Conservation (phyloP, 176 grass and related monocot species). For the Phoenix roebelenii region DNA sequence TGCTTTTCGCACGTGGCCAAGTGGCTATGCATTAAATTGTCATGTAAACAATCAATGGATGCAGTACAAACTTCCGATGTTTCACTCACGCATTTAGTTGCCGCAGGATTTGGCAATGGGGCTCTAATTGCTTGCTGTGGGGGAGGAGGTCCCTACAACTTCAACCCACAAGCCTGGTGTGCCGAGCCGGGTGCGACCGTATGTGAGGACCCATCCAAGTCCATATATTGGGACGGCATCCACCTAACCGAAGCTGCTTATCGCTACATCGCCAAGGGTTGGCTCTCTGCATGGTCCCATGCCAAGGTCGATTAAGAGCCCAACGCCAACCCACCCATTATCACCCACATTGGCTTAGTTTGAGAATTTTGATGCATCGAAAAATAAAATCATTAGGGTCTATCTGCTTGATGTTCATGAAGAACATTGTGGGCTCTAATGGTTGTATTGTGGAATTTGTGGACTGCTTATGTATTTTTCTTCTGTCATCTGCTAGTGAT, state of each 20-base stretch:
- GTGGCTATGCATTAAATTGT: no score
- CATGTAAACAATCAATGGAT: no score
- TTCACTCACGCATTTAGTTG: neutral
- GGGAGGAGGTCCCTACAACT: slow-evolving; percentile 76
- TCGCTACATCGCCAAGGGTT: slow-evolving; percentile 50
- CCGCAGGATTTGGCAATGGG: slow-evolving; percentile 57
- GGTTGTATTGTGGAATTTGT: no score
- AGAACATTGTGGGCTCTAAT: no score
- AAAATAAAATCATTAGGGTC: no score
- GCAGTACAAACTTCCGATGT: no score
- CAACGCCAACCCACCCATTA: slow-evolving; percentile 44
- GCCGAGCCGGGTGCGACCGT: slow-evolving; percentile 48
- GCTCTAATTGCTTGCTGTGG: slow-evolving; percentile 61
- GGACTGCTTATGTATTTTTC: no score
- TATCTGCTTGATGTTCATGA: no score
- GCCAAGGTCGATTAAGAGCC: no score
- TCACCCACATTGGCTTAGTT: neutral
- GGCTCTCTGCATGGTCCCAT: slow-evolving; percentile 37
- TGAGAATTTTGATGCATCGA: no score
- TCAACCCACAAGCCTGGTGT: slow-evolving; percentile 60
- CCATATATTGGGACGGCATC: slow-evolving; percentile 75
- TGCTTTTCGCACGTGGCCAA: no score
- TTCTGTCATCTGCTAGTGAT: no score
- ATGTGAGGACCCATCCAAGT: slow-evolving; percentile 61
- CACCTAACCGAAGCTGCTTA: slow-evolving; percentile 81